Evolutionary conservation across 2,329 filamentous ascomycete genomes (phyloP), one percentile per base, ranked within the genome.

Genomic region (Cladosporium sphaerospermum): DNA sequence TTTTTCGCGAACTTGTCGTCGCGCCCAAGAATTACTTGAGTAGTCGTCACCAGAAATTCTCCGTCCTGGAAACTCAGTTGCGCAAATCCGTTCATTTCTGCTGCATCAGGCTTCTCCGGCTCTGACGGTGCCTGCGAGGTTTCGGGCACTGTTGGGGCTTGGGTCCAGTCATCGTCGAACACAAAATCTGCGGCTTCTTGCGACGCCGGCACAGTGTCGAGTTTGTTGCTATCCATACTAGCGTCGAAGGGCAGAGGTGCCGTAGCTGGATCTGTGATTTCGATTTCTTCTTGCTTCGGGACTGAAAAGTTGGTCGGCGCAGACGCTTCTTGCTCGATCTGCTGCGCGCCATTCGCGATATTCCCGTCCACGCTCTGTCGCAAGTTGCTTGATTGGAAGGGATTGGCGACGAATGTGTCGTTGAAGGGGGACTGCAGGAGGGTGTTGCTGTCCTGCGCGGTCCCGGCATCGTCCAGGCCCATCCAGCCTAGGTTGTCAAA

Each of bases 41-140:
- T 85, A 1, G 85, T 89, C 48, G 83, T 88, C 82, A 91, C 86
- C 69, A 88, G 86, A 67, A 88, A 90, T 53, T 83, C 79, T 64
- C 86, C 85, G 72, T 91, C 87, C 59, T 80, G 78, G 65, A 91
- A 90, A 62, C 84, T 80, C 56, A 91, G 73, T 64, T 83, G 82
- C 39, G 82, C 82, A 67, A 81, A 85, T 33, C 81, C 82, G 58
- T 79, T 75, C 56, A 82, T 78, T 47, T 52, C 42, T n/a, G 54
- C 47, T 11, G 50, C 40, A 5, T 60, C 50, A 8, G 50, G 43
- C n/a, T 52, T 23, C 9, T 53, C 50, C 9, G 42, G 32, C 33
- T 53, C 50, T 13, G 50, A 53, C 13, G 42, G 23, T 11, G 50
- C 43, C 11, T 51, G 40, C 3, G 48, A 51, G 32, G 40, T 23